phyloP scores from a whole-genome alignment of 192 early-diverging fungal genomes.

The Coemansia sp. region DNA sequence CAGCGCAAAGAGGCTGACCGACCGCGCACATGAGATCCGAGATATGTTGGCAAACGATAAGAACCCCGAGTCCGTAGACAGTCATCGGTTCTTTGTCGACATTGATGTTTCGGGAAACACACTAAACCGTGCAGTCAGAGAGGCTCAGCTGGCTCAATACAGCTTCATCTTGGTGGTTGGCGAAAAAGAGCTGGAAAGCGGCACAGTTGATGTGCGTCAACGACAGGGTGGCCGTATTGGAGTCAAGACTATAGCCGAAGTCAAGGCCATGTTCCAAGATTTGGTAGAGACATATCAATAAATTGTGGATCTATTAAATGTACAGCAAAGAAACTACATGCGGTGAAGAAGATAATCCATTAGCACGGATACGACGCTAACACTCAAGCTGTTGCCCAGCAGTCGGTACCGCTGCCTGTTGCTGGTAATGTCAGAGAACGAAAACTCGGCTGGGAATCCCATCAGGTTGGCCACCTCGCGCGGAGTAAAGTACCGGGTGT shows the following conservation, averaged over 20 bases:
- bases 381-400: slow-evolving; percentile 89
- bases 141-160: slow-evolving; percentile 79
- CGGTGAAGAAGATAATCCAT: slow-evolving; percentile 65
- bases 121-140: slow-evolving; percentile 75
- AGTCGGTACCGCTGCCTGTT: slow-evolving; percentile 79
- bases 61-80: slow-evolving; percentile 49
- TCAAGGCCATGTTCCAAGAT: slow-evolving; percentile 60
- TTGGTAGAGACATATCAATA: slow-evolving; percentile 52
- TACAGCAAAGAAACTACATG: slow-evolving; percentile 30
- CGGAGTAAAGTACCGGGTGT: slow-evolving; percentile 56
- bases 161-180: slow-evolving; percentile 88
- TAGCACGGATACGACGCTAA: slow-evolving; percentile 74
- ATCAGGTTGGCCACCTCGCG: slow-evolving; percentile 73
- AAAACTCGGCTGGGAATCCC: slow-evolving; percentile 75
- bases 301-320: neutral
- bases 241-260: slow-evolving; percentile 61
- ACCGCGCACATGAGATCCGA: slow-evolving; percentile 67
- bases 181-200: slow-evolving; percentile 68
- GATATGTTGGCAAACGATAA: slow-evolving; percentile 36
- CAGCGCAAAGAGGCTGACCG: slow-evolving; percentile 52
- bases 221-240: slow-evolving; percentile 65
- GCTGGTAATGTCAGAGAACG: slow-evolving; percentile 68
- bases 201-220: slow-evolving; percentile 72
- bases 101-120: slow-evolving; percentile 64
- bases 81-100: slow-evolving; percentile 78